Evolutionary conservation across 495 filamentous ascomycete genomes (phyloP), one percentile per base, ranked within the genome.

Genomic region (Penicillium mononematosum): DNA sequence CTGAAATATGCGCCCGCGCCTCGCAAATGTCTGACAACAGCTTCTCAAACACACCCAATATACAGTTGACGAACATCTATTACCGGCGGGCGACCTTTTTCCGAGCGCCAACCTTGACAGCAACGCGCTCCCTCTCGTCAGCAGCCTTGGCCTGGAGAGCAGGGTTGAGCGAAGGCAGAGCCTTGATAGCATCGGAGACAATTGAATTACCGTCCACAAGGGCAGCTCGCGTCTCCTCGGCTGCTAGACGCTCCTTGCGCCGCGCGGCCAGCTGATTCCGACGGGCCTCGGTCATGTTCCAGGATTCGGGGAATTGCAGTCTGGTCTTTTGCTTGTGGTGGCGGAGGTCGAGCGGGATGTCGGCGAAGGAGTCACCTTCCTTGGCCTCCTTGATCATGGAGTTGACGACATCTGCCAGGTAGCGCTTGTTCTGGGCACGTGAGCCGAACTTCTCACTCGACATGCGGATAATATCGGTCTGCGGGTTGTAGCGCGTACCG

Each of bases 341-440:
- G 63, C 94, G 83, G 34, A 89, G 88, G 68, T 98, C 93, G 12
- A 98, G 79, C 11, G 95, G 93, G 19, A 99, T 73, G 69, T 99
- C 93, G 53, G 85, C 83, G 62, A 96, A 97, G 41, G 82, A 85
- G 61, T 98, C 94, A 32, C 76, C 83, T 64, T 96, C 86, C 81
- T 86, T 89, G 41, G 91, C 90, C 69, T 92, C 86, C 14, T 71
- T 74, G 38, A 99, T 74, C 62, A 99, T 74, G 19, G 76, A 81
- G 32, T 87, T 77, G 53, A 99, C 81, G 32, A 88, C 47, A 58
- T 96, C 91, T 41, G 85, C 87, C 31, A 99, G 81, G 64, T 92
- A 96, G 7, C 92, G 86, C 77, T 98, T 99, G 76, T 99, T 99
- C 76, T 97, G 93, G 12, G 91, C 91, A 61, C 87, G 86, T 36